Evolutionary conservation across 768 basidiomycete genomes (phyloP).

Genomic region (Podaxis sp.): DNA sequence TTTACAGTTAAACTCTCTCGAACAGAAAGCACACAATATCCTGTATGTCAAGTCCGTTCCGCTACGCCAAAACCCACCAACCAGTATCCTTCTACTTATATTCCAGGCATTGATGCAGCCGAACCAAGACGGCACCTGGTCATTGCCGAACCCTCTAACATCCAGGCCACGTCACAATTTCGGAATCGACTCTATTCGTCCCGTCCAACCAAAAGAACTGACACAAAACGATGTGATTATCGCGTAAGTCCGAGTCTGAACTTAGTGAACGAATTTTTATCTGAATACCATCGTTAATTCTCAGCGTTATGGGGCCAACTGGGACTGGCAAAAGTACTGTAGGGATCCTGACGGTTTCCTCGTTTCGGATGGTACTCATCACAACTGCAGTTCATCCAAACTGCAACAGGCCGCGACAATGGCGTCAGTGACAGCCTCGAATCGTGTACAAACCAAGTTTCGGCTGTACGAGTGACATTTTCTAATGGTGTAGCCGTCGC

Average conservation of each 20-base stretch:
- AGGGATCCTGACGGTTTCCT: not conserved
- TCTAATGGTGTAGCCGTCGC: not conserved
- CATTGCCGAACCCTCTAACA: no score
- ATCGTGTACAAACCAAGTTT: not conserved
- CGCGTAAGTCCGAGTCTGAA: not conserved
- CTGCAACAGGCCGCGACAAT: not conserved
- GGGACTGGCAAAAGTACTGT: not conserved
- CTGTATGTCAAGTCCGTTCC: no score
- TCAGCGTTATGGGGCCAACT: not conserved
- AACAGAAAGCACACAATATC: no score
- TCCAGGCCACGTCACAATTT: not conserved
- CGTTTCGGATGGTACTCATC: not conserved
- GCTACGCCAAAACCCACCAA: accelerated
- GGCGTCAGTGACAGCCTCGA: not conserved
- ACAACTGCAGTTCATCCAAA: not conserved
- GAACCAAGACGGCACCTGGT: no score
- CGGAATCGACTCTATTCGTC: not conserved
- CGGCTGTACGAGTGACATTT: not conserved
- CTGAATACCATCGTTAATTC: not conserved
- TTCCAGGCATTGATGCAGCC: no score
- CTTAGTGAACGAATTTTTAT: not conserved
- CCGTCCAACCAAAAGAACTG: not conserved
- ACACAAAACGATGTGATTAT: not conserved
- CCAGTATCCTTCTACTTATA: no score
- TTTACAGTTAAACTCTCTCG: no score